Base-by-base conservation (phyloP, 805 yeast genomes). In the Candida dajiaensis region DNA sequence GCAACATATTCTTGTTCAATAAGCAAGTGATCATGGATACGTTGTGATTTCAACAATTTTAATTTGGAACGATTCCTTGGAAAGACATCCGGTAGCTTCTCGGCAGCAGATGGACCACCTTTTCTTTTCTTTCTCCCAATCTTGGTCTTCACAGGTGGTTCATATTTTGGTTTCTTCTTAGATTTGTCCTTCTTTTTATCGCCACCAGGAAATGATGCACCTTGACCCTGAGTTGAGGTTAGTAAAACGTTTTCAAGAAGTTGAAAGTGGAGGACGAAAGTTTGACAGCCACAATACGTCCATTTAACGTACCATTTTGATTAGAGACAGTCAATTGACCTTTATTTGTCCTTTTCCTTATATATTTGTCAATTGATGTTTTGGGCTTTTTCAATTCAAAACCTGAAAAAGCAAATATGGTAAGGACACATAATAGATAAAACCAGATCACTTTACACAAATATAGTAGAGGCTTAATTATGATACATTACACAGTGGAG, bases 111-210 rank as follows among this genome's bases (percentile, higher is more conserved):
- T 44, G 94, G 95, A 8, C 96, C 96, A 42, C 79, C 78, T 74
- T 84, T 89, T 74, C 94, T 82, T 72, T 87, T 86, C 77, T 89
- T 90, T 67, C 88, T 85, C 47, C 96, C 96, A 60, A 89, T 85
- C 55, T 90, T 82, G 7, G 96, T 84, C 68, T 92, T 95, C 50
- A 92, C 97, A 15, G 99, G 99, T 31, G 99, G 98, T 69, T 94
- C 99, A 68, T 92, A 94, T 73, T 90, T 92, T 61, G 97, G 98
- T 69, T 92, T 90, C 59, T 86, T 87, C 55, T 83, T 81, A 70
- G 83, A 83, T 52, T 77, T 81, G 57, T 78, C 81, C 65, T 80
- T 80, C 67, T 73, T 73, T 64, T 72, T 50, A 44, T 57, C 58
- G 62, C 76, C 77, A 52, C 78, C 80, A 41, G 60, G 55, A 55